Percentiles rank a stretch among this genome's conserved stretches.
Evolutionary conservation across 371 early-diverging fungal species (phyloP).

Genomic region (Circinella minor): DNA sequence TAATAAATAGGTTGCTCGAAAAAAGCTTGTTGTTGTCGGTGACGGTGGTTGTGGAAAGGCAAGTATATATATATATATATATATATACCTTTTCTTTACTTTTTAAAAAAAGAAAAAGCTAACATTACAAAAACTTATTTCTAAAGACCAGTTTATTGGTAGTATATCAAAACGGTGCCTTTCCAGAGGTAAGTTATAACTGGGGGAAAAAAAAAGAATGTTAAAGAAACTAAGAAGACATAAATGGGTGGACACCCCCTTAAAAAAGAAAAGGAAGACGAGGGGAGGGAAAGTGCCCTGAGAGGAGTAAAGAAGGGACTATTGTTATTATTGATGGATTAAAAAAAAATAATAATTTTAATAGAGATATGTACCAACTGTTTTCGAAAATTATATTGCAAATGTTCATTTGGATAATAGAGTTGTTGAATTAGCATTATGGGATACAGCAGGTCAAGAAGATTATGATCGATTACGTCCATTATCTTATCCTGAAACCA

Average conservation of each 20-base stretch:
- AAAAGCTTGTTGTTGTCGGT: constrained; percentile 62
- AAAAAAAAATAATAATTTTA: background rate
- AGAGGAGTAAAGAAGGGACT: too few relatives aligned
- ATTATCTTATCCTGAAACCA: constrained; percentile 75
- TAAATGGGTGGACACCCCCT: too few relatives aligned
- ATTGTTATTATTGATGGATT: too few relatives aligned
- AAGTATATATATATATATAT: too few relatives aligned
- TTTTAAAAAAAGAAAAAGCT: background rate
- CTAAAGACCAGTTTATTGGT: constrained; percentile 77
- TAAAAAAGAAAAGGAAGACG: too few relatives aligned
- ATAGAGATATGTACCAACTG: constrained; percentile 74
- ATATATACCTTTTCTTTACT: too few relatives aligned
- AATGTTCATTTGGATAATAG: constrained; percentile 65
- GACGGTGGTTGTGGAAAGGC: constrained; percentile 82
- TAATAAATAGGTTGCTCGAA: constrained; percentile 41
- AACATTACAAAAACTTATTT: background rate
- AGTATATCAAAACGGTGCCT: constrained; percentile 82
- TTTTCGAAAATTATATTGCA: constrained; percentile 75
- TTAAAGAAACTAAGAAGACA: too few relatives aligned
- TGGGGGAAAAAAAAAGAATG: background rate
- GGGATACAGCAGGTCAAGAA: constrained; percentile 89
- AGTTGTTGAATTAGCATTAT: constrained; percentile 66
- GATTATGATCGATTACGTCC: constrained; percentile 88
- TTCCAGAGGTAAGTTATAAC: constrained; percentile 73
- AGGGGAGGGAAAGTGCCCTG: too few relatives aligned